Evolutionary conservation across 1,284 basidiomycete species (phyloP), one percentile per base, ranked within the genome.

Genomic region (Cryptococcus wingfieldii): DNA sequence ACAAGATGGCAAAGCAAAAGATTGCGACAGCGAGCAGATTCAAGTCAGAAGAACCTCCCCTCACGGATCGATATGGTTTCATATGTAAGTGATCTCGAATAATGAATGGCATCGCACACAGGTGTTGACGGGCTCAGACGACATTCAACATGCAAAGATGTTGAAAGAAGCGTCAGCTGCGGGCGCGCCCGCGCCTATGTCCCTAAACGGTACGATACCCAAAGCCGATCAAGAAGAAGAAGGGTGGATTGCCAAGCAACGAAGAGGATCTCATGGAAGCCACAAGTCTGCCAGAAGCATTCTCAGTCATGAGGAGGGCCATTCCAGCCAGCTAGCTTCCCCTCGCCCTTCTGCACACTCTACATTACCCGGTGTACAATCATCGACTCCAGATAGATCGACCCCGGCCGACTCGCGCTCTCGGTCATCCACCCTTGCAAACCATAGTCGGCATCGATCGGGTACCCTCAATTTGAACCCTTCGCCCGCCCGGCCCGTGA

Each of bases 31-130:
- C 74, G 1, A 71, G 83, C 54, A 77, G 72, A 38, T 82, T 83
- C 45, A 82, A 84, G 54, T 80, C 77, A 44, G 83, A 84, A 42
- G 82, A 86, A 46, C 84, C 86, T 2, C 74, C 75, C 9, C 79
- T 96, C 62, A 92, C 93, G 5, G 95, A 97, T 68, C 85, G 91
- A 9, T 98, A 90, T 70, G 95, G 95, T 0, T 98, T 98, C 78
- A 88, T 96, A 69, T 96, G 83, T 91, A 12, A 84, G 85, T 25
- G 81, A 83, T 66, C 88, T 18, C 2, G 12, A 34, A 45, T 7
- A 13, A 34, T 10, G 41, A 42, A 41, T 8, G 38, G 38, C 16
- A 42, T 23, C 9, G 41, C n/a, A n/a, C 16, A n/a, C 16, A n/a
- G n/a, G n/a, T 18, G 16, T 23, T 42, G 41, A 16, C 31, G 13